Evolutionary conservation across 352 stramenopile species (phyloP).

Genomic region (Peronospora belbahrii): DNA sequence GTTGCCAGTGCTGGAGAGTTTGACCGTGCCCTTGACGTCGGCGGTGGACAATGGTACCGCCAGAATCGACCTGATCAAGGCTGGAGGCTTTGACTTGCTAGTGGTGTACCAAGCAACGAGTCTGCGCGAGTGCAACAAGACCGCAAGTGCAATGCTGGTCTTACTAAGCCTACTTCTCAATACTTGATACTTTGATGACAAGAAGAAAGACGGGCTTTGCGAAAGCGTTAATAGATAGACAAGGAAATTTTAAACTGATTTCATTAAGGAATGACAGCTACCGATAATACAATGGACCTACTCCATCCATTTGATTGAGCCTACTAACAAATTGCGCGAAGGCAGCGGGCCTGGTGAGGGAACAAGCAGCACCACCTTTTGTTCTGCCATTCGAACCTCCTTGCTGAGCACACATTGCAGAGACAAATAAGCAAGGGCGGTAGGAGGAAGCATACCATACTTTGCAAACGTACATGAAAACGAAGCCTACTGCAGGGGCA

Average conservation of each 20-base stretch:
- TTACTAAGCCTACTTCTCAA: no score
- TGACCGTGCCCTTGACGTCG: constrained; percentile 76
- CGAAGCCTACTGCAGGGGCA: constrained; percentile 63
- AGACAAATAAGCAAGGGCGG: constrained; percentile 1
- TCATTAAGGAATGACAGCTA: constrained; percentile 5
- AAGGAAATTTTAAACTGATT: constrained; percentile 25
- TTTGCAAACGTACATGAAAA: constrained; percentile 66
- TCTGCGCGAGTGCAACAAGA: not conserved
- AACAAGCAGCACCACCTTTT: constrained; percentile 78
- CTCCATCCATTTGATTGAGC: constrained; percentile 85
- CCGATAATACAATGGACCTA: constrained; percentile 17
- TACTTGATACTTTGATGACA: not conserved
- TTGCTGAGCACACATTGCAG: constrained; percentile 34
- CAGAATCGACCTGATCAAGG: constrained; percentile 66
- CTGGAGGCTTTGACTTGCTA: constrained; percentile 50
- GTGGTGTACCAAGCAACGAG: not conserved
- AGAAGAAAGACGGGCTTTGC: no score
- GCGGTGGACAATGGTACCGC: constrained; percentile 80
- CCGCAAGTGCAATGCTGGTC: not conserved
- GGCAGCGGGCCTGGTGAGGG: constrained; percentile 69
- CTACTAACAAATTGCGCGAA: constrained; percentile 69
- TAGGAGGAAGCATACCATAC: not conserved
- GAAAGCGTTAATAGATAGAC: no score
- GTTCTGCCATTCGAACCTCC: constrained; percentile 64
- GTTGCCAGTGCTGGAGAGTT: constrained; percentile 79